Conservation (phyloP, 2,329 filamentous ascomycete species). For the Hymenoscyphus repandus region DNA sequence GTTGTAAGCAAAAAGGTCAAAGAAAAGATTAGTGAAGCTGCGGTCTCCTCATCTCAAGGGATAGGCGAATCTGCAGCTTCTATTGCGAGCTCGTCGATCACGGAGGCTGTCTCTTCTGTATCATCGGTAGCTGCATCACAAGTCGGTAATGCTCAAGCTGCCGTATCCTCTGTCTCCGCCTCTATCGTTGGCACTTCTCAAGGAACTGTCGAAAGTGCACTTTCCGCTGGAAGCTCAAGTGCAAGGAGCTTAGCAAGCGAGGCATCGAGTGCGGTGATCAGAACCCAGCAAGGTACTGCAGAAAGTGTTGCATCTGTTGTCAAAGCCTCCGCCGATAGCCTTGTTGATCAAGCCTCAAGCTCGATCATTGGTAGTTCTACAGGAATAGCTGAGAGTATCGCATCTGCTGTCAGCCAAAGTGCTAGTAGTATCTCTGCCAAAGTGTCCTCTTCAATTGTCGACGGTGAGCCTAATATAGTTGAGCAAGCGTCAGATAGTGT, state of each 20-base stretch:
- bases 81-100: constrained; percentile 23
- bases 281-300: constrained; percentile 26
- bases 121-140: constrained; percentile 19
- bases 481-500: constrained; percentile 28
- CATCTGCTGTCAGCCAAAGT: constrained; percentile 19
- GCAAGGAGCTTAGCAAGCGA: constrained; percentile 17
- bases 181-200: constrained; percentile 16
- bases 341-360: constrained; percentile 26
- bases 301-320: constrained; percentile 33
- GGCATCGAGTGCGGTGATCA: constrained; percentile 22
- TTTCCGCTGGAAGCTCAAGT: constrained; percentile 18
- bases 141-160: constrained; percentile 17
- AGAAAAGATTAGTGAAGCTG: constrained; percentile 25
- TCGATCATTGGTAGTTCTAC: constrained; percentile 24
- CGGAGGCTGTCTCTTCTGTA: constrained; percentile 14
- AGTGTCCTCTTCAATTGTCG: constrained; percentile 23
- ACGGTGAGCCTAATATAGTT: constrained; percentile 19
- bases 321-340: constrained; percentile 23
- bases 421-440: constrained; percentile 23
- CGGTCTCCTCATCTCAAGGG: constrained; percentile 23
- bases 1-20: constrained; percentile 33
- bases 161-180: constrained; percentile 17
- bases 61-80: constrained; percentile 31
- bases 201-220: constrained; percentile 17
- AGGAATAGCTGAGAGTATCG: constrained; percentile 24